phyloP scores from a whole-genome alignment of 1,284 basidiomycete genomes.

The Sanghuangporus weigelae region DNA sequence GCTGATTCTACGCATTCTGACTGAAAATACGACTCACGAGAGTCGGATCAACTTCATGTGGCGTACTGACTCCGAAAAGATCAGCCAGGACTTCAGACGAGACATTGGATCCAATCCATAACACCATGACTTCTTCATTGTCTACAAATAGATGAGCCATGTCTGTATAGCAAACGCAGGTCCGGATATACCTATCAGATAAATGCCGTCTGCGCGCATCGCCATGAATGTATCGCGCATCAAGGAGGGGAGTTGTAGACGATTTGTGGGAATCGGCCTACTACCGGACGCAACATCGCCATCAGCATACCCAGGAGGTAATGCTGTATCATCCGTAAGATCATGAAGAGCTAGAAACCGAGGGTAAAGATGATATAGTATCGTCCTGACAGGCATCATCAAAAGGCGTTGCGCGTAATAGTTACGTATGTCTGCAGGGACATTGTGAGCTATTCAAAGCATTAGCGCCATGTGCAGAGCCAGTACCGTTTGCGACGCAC shows the following conservation, averaged over 20 bases:
- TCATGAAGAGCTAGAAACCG: slow-evolving; percentile 87
- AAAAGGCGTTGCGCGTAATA: slow-evolving; percentile 78
- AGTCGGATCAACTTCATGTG: slow-evolving; percentile 67
- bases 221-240: slow-evolving; percentile 84
- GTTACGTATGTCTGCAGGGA: slow-evolving; percentile 91
- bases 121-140: slow-evolving; percentile 85
- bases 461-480: background rate
- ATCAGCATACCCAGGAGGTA: slow-evolving; percentile 41
- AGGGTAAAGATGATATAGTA: slow-evolving; percentile 86
- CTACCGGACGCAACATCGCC: slow-evolving; percentile 36
- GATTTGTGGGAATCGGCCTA: background rate
- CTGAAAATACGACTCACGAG: slow-evolving; percentile 46
- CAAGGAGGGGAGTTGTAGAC: slow-evolving; percentile 55
- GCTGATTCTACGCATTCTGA: background rate
- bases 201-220: slow-evolving; percentile 90
- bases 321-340: slow-evolving; percentile 66
- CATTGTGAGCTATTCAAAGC: slow-evolving; percentile 59
- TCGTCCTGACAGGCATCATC: slow-evolving; percentile 61
- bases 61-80: slow-evolving; percentile 80
- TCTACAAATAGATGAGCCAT: slow-evolving; percentile 41
- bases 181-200: slow-evolving; percentile 70
- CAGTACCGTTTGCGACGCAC: slow-evolving; percentile 31
- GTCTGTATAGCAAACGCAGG: background rate
- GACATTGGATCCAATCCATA: slow-evolving; percentile 87
- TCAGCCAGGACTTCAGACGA: slow-evolving; percentile 83